A percentile compares a stretch with the other conserved stretches of the same genome.
These are phyloP conservation scores for Populus tomentosa DNA, from an alignment of 441 rosid species.

Conservation along the genomic window DNA sequence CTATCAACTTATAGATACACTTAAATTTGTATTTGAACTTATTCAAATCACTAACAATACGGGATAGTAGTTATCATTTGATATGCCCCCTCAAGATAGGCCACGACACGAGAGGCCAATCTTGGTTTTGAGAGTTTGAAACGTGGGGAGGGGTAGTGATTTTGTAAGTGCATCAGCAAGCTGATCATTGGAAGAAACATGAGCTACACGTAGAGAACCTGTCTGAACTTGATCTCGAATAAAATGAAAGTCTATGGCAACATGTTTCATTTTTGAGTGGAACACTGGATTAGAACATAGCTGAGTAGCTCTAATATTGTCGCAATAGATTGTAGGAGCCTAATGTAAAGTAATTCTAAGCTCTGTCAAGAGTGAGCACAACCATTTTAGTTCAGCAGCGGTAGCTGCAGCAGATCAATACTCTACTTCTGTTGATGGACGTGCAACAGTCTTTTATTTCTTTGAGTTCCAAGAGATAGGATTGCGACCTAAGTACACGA, in stretches of 20 bases:
- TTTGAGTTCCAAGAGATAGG: neutral
- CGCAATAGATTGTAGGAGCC: neutral
- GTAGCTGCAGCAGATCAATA: neutral
- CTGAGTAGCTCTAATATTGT: too few species aligned
- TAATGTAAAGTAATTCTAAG: neutral
- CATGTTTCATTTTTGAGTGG: neutral
- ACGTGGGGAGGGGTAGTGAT: too few species aligned
- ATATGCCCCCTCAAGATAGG: neutral
- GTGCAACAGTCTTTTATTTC: neutral
- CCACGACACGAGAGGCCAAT: neutral
- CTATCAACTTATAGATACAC: too few species aligned
- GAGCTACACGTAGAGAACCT: neutral
- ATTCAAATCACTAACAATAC: too few species aligned
- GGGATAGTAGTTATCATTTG: too few species aligned
- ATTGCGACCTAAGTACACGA: neutral
- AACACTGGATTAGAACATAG: neutral
- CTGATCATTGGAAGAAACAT: too few species aligned
- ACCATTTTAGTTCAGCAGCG: neutral
- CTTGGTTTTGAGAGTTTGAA: neutral
- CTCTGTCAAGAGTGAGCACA: fast-evolving
- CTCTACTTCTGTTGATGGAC: neutral
- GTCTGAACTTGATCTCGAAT: neutral
- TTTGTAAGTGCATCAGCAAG: neutral
- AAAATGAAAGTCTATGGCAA: neutral
- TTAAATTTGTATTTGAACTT: too few species aligned